These are phyloP conservation scores for Chrysosporium keratinophilum DNA, from an alignment of 2,329 filamentous ascomycete species.

Conservation along the genomic window DNA sequence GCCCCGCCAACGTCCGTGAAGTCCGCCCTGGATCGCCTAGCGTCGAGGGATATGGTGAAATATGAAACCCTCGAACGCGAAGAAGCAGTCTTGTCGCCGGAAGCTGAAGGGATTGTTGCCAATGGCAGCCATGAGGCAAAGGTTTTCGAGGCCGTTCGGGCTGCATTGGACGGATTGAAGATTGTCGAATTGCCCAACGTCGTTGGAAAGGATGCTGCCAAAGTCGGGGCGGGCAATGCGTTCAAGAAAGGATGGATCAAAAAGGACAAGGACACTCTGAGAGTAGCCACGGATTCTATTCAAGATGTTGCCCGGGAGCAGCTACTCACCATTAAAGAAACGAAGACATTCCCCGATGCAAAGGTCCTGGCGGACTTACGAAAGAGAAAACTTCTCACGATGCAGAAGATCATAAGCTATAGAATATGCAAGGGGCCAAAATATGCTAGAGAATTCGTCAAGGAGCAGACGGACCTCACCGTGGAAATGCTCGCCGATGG, in stretches of 20 bases:
- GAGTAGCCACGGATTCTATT: slow-evolving; percentile 57
- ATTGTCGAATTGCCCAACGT: slow-evolving; percentile 56
- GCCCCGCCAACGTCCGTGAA: slow-evolving; percentile 62
- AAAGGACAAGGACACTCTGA: slow-evolving; percentile 49
- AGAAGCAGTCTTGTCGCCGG: slow-evolving; percentile 62
- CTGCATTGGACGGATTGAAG: slow-evolving; percentile 67
- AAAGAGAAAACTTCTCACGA: slow-evolving; percentile 80
- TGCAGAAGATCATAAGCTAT: slow-evolving; percentile 79
- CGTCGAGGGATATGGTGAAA: slow-evolving; percentile 72
- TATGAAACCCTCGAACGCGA: slow-evolving; percentile 78
- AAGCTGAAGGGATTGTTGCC: slow-evolving; percentile 60
- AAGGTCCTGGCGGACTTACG: slow-evolving; percentile 73
- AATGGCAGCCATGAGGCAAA: slow-evolving; percentile 75
- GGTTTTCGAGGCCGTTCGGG: slow-evolving; percentile 63
- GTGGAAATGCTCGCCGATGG: slow-evolving; percentile 80
- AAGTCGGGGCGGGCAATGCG: slow-evolving; percentile 83
- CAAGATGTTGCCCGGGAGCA: slow-evolving; percentile 68
- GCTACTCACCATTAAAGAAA: slow-evolving; percentile 61
- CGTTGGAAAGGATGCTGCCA: slow-evolving; percentile 39
- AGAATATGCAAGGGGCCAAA: slow-evolving; percentile 74
- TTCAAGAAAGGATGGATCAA: slow-evolving; percentile 67
- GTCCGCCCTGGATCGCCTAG: slow-evolving; percentile 75
- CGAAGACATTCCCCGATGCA: slow-evolving; percentile 56
- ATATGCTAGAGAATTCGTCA: slow-evolving; percentile 76
- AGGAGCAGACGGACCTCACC: slow-evolving; percentile 92